Base-by-base conservation (phyloP, 2,329 filamentous ascomycete genomes). In the Nemania diffusa region DNA sequence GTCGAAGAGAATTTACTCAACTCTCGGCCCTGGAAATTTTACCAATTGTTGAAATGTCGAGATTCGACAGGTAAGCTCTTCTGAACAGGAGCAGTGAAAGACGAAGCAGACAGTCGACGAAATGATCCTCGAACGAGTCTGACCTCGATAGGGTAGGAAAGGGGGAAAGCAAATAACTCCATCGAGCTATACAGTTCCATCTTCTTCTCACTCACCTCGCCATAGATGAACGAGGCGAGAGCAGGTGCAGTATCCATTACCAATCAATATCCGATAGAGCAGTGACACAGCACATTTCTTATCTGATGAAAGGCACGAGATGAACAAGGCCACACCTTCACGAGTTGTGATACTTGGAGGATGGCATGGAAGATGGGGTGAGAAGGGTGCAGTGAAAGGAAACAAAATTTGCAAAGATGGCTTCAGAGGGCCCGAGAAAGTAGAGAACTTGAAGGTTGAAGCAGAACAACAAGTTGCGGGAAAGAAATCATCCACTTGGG, bases 91-190 rank as follows among this genome's bases (percentile, higher is more conserved):
- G 37, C 26, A 46, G 15, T 46, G 7, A 26, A 24, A 34, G 27
- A 17, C 63, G 52, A 27, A 51, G 34, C 32, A 13, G 24, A 37
- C 5, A 40, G 22, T 34, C 22, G 22, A 60, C 27, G 48, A 56
- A 56, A 26, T 40, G 15, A 3, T 40, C 15, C 29, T 34, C 24
- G 15, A 62, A 62, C 15, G 8, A 44, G 5, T 27, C 9, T n/a
- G 50, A 46, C 42, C 34, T n/a, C 15, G 50, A 40, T 7, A 50
- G 29, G 44, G 13, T 13, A 48, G 22, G 20, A 48, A 48, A 40
- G 51, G 40, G 20, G n/a, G 46, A 53, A 55, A 37, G 29, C 48
- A 56, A 22, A n/a, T n/a, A n/a, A n/a, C n/a, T n/a, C n/a, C n/a
- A n/a, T n/a, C n/a, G n/a, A n/a, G n/a, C n/a, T n/a, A n/a, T n/a